Conservation (phyloP, 73 alveolate genomes). For the Tetrahymena thermophila region DNA sequence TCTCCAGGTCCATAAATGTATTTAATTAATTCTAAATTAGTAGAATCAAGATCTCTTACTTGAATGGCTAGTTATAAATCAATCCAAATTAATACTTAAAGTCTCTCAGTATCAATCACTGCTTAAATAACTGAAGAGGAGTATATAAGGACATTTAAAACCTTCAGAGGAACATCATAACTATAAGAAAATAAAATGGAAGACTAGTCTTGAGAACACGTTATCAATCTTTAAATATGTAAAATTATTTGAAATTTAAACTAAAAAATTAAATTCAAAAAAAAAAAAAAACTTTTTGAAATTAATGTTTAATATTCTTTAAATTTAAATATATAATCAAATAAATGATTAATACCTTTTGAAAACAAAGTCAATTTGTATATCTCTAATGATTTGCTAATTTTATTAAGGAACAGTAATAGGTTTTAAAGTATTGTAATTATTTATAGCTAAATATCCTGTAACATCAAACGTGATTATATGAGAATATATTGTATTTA, state of each 20-base stretch:
- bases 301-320: not conserved
- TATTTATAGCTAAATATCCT: not conserved
- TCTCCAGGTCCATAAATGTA: not conserved
- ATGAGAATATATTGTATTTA: not conserved
- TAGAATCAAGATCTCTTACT: not conserved
- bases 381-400: not conserved
- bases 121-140: not conserved
- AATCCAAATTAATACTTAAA: not conserved
- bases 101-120: not conserved
- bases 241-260: too few relatives aligned
- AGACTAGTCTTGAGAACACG: not conserved
- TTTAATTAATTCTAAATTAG: not conserved
- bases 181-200: not conserved
- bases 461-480: not conserved
- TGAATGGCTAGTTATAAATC: not conserved
- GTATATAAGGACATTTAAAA: not conserved
- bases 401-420: not conserved
- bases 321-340: too few relatives aligned
- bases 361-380: not conserved
- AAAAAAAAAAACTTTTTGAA: too few relatives aligned
- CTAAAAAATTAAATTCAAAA: too few relatives aligned
- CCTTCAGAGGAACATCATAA: not conserved
- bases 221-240: not conserved
- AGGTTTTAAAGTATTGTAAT: not conserved
- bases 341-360: not conserved